Evolutionary conservation across 2,329 filamentous ascomycete species (phyloP).

Genomic region (Colletotrichum sansevieriae): DNA sequence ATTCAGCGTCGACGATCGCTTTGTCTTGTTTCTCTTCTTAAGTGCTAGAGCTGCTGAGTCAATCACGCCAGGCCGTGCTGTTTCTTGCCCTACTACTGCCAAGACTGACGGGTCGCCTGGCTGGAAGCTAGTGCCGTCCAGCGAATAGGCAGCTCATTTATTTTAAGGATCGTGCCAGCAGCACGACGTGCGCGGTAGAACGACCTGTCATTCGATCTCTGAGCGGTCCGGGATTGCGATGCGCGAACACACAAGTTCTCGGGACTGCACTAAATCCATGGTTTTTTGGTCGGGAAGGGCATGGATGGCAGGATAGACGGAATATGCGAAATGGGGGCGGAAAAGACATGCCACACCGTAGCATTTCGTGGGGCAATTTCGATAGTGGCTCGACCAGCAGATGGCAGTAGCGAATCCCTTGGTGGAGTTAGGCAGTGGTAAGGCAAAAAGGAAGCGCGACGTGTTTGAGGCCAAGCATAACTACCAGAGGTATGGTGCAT

Average conservation of each 20-base stretch:
- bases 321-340: conserved; percentile 6
- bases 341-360: conserved; percentile 22
- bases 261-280: background rate
- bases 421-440: conserved; percentile 13
- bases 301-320: background rate
- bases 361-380: conserved; percentile 38
- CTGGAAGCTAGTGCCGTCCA: conserved; percentile 4
- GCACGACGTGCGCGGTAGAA: too few species aligned
- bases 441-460: background rate
- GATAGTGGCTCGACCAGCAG: conserved; percentile 23
- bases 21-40: background rate
- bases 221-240: background rate
- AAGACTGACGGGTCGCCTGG: conserved; percentile 19
- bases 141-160: conserved; percentile 14
- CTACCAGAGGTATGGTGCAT: conserved; percentile 29
- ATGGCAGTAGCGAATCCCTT: background rate
- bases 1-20: background rate
- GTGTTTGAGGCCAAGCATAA: background rate
- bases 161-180: conserved; percentile 13
- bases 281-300: background rate
- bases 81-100: background rate
- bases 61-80: background rate
- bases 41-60: background rate
- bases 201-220: conserved; percentile 28
- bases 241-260: background rate